These are phyloP conservation scores for Monosporozyma solicola DNA, from an alignment of 805 yeast genomes.

Conservation along the genomic window DNA sequence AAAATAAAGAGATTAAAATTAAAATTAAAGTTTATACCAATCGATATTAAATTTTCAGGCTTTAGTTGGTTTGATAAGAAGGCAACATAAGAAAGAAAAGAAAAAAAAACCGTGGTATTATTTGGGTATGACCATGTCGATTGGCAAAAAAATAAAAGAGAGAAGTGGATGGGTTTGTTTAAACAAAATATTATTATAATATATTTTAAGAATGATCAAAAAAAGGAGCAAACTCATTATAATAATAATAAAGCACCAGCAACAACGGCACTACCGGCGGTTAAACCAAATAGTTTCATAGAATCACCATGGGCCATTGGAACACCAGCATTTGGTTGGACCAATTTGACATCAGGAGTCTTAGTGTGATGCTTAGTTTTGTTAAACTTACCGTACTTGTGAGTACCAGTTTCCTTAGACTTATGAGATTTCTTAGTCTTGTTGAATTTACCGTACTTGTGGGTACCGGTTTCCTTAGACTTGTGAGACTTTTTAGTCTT, in stretches of 20 bases:
- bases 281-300: conserved; percentile 24
- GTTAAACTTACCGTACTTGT: conserved; percentile 47
- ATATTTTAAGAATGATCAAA: background rate
- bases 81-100: background rate
- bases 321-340: conserved; percentile 11
- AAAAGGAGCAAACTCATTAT: conserved; percentile 12
- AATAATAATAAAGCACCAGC: conserved; percentile 44
- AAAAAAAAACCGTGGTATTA: background rate
- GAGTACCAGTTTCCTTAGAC: conserved; percentile 41
- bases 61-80: background rate
- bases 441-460: conserved; percentile 47
- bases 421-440: conserved; percentile 30
- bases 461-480: conserved; percentile 40
- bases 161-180: background rate
- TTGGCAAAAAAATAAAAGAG: background rate
- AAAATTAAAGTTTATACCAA: background rate
- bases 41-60: too few relatives aligned
- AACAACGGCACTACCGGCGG: conserved; percentile 39
- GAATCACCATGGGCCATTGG: conserved; percentile 16
- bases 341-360: conserved; percentile 16
- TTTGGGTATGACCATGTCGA: background rate
- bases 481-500: conserved; percentile 28
- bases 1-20: background rate
- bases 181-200: background rate
- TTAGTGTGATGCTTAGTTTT: conserved; percentile 25